A percentile compares a stretch with the other conserved stretches of the same genome.
These are phyloP conservation scores for Acrasis kona DNA, from an alignment of 78 protist genomes.

Conservation along the genomic window DNA sequence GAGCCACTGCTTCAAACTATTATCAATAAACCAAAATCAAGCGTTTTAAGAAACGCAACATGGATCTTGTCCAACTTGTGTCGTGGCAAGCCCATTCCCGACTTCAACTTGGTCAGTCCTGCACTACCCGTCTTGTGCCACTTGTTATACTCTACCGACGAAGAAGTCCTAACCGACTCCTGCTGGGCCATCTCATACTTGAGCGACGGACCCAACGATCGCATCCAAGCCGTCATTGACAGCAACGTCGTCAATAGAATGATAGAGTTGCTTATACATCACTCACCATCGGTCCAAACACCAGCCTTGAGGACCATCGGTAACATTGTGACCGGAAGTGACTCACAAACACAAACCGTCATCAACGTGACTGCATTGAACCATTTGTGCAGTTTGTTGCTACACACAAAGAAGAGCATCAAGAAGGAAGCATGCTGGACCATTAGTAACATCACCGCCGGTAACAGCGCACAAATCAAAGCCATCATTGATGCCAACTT, in stretches of 20 bases:
- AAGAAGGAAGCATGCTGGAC: conserved; percentile 97
- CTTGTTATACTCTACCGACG: conserved; percentile 55
- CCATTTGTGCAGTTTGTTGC: conserved; percentile 12
- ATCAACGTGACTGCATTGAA: conserved; percentile 52
- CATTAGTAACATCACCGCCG: conserved; percentile 93
- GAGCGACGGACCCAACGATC: conserved; percentile 83
- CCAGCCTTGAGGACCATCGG: conserved; percentile 95
- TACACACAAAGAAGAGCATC: conserved; percentile 38
- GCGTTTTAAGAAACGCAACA: conserved; percentile 76
- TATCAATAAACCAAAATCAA: conserved; percentile 1
- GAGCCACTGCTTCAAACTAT: conserved; percentile 45
- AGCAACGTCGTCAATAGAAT: conserved; percentile 59
- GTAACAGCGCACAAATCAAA: conserved; percentile 77
- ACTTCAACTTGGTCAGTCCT: conserved; percentile 4
- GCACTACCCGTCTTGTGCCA: conserved; percentile 21
- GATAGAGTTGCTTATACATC: conserved; percentile 64
- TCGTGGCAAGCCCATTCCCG: conserved; percentile 89
- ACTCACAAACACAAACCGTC: conserved; percentile 90
- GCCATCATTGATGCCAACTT: conserved; percentile 73
- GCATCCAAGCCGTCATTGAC: conserved; percentile 67
- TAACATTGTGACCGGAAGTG: conserved; percentile 95
- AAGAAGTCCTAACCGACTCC: conserved; percentile 86
- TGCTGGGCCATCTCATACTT: conserved; percentile 95
- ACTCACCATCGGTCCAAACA: conserved; percentile 49
- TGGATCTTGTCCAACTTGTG: conserved; percentile 95